Evolutionary conservation across 495 filamentous ascomycete species (phyloP), one percentile per base, ranked within the genome.

Genomic region (Xylaria palmicola): DNA sequence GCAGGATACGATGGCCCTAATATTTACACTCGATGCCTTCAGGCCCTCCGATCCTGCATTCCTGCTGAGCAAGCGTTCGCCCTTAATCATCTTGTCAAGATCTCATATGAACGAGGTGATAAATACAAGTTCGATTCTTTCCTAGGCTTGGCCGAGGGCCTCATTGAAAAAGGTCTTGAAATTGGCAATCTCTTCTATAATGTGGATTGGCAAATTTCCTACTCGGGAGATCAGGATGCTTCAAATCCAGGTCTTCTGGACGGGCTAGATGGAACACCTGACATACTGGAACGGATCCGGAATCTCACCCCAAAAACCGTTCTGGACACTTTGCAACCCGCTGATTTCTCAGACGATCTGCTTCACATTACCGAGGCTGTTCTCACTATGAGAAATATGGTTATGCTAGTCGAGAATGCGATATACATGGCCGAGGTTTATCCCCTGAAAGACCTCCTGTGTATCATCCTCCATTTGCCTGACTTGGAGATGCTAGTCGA

Each of bases 51-150:
- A 54, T 95, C 90, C 27, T 86, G 87, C 0, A 86, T 96, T 26
- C 80, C 83, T 13, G 84, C 85, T 22, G 94, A 99, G 68, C 88
- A 96, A 62, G 87, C 90, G 26, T 98, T 92, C 72, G 92, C 91
- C 0, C 75, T 98, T 17, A 91, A 92, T 59, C 93, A 97, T 69
- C 77, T 99, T 12, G 93, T 98, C 59, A 94, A 96, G 71, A 96
- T 97, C 17, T 97, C 93, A 0, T 92, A 90, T 57, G 93, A 97
- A 71, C 83, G 91, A 30, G 93, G 93, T 29, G 95, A 98, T 69
- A 96, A 97, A 68, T 97, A 95, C 74, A 89, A 90, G 62, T 97
- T 97, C 59, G 93, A 96, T 59, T 86, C 87, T 3, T 97, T 96
- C 67, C 87, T 89, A n/a, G 86, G 91, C 32, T 80, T 99, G 36